Conservation (phyloP, 108 stramenopile genomes). For the Conticribra guillardii region DNA sequence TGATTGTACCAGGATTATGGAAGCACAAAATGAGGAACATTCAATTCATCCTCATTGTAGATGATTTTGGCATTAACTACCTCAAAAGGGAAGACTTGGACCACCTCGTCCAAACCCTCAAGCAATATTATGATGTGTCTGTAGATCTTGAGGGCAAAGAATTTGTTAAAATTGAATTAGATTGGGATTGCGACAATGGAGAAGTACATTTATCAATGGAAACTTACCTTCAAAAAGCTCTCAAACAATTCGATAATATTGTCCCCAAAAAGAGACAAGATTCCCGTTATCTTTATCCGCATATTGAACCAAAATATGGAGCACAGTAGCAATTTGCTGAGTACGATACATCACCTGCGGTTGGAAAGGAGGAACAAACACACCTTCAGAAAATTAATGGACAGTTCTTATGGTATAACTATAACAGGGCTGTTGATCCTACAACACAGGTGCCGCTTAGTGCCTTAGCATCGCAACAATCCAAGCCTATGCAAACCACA, state of each 20-base stretch:
- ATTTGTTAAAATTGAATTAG: too few relatives aligned
- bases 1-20: too few relatives aligned
- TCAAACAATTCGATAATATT: too few relatives aligned
- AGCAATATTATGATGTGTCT: slow-evolving; percentile 41
- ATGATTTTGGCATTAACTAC: too few relatives aligned
- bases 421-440: slow-evolving; percentile 51
- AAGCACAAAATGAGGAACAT: slow-evolving; percentile 32
- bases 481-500: slow-evolving; percentile 27
- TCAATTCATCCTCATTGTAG: slow-evolving; percentile 55
- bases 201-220: too few relatives aligned
- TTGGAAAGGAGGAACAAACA: slow-evolving; percentile 20
- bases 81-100: slow-evolving; percentile 35
- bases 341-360: slow-evolving; percentile 17
- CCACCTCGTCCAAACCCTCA: slow-evolving; percentile 46
- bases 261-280: slow-evolving; percentile 42
- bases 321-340: slow-evolving; percentile 40
- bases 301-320: slow-evolving; percentile 44
- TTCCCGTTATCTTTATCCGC: slow-evolving; percentile 33
- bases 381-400: slow-evolving; percentile 50
- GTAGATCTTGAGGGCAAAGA: too few relatives aligned
- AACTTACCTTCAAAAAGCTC: slow-evolving; percentile 43
- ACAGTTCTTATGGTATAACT: slow-evolving; percentile 40
- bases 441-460: too few relatives aligned
- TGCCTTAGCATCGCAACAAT: too few relatives aligned
- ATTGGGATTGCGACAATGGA: too few relatives aligned